Evolutionary conservation across 139 green algal species (phyloP).

Genomic region (Mesostigma viride): DNA sequence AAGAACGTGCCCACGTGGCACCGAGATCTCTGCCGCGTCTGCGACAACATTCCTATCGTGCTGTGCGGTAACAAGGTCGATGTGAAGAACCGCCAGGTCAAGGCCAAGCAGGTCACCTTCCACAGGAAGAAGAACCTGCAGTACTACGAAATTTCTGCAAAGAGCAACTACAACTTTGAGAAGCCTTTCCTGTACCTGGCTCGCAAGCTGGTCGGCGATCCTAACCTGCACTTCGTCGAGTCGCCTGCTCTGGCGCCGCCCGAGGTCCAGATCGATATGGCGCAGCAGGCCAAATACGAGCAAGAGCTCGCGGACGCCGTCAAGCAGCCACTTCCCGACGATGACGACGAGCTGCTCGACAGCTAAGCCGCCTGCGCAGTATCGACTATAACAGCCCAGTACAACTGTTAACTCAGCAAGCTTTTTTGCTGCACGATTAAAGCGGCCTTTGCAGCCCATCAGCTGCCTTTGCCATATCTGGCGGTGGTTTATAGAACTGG

Average conservation of each 20-base stretch:
- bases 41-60: slow-evolving; percentile 98
- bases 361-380: too few relatives aligned
- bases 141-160: slow-evolving; percentile 99
- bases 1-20: slow-evolving; percentile 99
- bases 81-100: slow-evolving; percentile 99
- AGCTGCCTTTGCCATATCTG: too few relatives aligned
- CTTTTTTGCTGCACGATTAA: too few relatives aligned
- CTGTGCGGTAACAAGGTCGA: slow-evolving; percentile 99
- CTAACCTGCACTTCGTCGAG: slow-evolving; percentile 87
- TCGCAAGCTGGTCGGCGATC: slow-evolving; percentile 86
- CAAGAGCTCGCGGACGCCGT: slow-evolving; percentile 58
- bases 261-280: slow-evolving; percentile 82
- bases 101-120: slow-evolving; percentile 92
- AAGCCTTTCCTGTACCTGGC: slow-evolving; percentile 99
- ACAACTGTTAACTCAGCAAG: too few relatives aligned
- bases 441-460: too few relatives aligned
- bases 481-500: too few relatives aligned
- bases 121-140: slow-evolving; percentile 98
- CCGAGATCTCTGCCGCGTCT: slow-evolving; percentile 93
- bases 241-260: slow-evolving; percentile 81
- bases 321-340: slow-evolving; percentile 62
- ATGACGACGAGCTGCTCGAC: slow-evolving; percentile 60
- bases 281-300: slow-evolving; percentile 72
- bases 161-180: slow-evolving; percentile 99
- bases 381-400: too few relatives aligned